Percentiles rank a stretch among this genome's conserved stretches.
These are phyloP conservation scores for Erodium chrysanthum DNA, from an alignment of 441 rosid species.

Conservation along the genomic window DNA sequence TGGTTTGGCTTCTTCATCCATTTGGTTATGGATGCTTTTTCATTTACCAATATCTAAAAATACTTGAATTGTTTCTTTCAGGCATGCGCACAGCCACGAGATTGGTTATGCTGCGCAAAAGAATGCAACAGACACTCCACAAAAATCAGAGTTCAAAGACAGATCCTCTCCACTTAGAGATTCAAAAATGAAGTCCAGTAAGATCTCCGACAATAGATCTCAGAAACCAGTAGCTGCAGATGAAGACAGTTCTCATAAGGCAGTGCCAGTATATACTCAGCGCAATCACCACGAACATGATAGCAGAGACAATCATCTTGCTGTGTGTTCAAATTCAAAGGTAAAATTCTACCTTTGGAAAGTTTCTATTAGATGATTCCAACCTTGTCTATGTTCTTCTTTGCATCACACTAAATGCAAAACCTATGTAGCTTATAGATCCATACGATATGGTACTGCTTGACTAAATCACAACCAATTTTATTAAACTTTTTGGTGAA, in stretches of 20 bases:
- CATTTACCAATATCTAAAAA: neutral
- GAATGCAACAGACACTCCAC: neutral
- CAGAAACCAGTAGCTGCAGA: neutral
- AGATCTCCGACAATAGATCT: constrained; percentile 20
- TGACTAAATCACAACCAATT: neutral
- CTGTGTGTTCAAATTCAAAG: constrained; percentile 19
- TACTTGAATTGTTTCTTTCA: constrained; percentile 2
- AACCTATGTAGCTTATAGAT: neutral
- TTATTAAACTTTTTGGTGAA: neutral
- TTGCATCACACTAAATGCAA: neutral
- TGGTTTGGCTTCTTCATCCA: constrained; percentile 41
- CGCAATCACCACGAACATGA: neutral
- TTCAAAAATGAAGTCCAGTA: constrained; percentile 22
- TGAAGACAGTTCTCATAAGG: constrained; percentile 15
- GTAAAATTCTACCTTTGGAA: constrained; percentile 16
- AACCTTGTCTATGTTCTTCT: no score
- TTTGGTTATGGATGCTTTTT: neutral
- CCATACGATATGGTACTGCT: no score
- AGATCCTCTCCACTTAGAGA: neutral
- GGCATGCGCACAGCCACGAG: neutral
- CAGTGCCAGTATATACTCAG: neutral
- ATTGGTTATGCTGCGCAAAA: neutral
- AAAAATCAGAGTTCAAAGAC: neutral
- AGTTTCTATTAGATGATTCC: no score
- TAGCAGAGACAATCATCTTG: constrained; percentile 13